Evolutionary conservation across 148 eudicot genomes (phyloP), one percentile per base, ranked within the genome.

Genomic region (Diospyros kaki): DNA sequence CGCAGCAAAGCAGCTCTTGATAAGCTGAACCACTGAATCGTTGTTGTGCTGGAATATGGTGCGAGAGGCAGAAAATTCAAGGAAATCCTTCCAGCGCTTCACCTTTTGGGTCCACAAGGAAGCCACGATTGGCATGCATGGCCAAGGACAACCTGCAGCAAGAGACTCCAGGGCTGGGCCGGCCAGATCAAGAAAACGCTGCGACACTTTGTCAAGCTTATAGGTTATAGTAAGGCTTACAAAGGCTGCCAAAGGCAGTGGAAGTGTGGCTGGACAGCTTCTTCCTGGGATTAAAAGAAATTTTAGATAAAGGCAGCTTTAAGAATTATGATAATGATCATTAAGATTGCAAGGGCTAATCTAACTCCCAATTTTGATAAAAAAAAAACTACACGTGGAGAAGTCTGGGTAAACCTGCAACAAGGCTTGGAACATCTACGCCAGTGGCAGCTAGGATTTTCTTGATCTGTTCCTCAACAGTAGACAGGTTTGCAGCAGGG

Each of bases 121-220:
- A 73, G 98, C 87, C 71, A 93, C 96, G 38, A 93, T 90, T 45
- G 97, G 93, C 91, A 93, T 83, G 86, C 97, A 93, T 44, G 97
- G 97, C 97, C 97, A 93, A 39, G 97, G 97, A 74, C 97, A 93
- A 59, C 93, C 95, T 0, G 97, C 97, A 59, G 97, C 95, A 76
- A 93, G 97, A 61, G 95, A 83, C 75, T 88, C 95, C 67, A 94
- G 78, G 64, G 97, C 97, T 0, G 97, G 96, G n/a, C 98, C 98
- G 0, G 97, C 98, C 38, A 95, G 88, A 78, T 92, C 85, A 46
- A 95, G 98, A 62, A 92, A 89, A 52, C 93, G 96, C 70, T 95
- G 96, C 1, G 97, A 87, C 45, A 89, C 89, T 78, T 92, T 92
- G 76, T 95, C 98, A 1, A 95, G 90, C 76, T 95, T 95, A 74